Evolutionary conservation across 345 rosid genomes (phyloP).

Genomic region (Syzygium grande): DNA sequence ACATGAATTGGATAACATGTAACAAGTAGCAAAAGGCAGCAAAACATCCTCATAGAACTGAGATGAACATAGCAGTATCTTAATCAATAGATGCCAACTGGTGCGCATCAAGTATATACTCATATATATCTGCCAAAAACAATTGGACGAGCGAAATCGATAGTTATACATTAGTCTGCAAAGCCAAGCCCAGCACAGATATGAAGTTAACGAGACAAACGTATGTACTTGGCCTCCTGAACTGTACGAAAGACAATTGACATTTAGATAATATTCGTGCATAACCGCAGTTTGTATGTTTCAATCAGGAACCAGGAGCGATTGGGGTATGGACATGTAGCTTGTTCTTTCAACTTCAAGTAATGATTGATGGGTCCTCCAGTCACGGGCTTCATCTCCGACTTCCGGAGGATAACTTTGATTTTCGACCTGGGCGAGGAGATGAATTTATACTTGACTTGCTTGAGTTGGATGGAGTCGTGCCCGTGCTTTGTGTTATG

Average conservation of each 20-base stretch:
- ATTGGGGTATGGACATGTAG: too few relatives aligned
- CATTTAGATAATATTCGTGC: slow-evolving; percentile 2
- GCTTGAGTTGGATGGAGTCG: neutral
- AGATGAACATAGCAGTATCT: neutral
- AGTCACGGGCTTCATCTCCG: too few relatives aligned
- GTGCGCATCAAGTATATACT: neutral
- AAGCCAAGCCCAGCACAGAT: neutral
- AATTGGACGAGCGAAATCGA: neutral
- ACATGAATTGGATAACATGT: neutral
- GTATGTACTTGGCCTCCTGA: neutral
- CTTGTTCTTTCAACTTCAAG: too few relatives aligned
- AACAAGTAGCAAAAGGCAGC: neutral
- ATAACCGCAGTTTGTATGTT: neutral
- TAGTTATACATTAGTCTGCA: too few relatives aligned
- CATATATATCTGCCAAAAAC: too few relatives aligned
- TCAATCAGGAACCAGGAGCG: neutral
- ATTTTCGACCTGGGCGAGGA: neutral
- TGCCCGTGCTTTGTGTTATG: neutral
- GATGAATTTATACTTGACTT: neutral
- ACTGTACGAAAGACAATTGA: too few relatives aligned
- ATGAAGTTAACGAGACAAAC: too few relatives aligned
- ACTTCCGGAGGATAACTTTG: neutral
- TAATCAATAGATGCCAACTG: neutral
- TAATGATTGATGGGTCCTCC: too few relatives aligned
- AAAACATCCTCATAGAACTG: neutral